These are phyloP conservation scores for Erythrobasidium hasegawianum DNA, from an alignment of 1,284 basidiomycete genomes.

Conservation along the genomic window DNA sequence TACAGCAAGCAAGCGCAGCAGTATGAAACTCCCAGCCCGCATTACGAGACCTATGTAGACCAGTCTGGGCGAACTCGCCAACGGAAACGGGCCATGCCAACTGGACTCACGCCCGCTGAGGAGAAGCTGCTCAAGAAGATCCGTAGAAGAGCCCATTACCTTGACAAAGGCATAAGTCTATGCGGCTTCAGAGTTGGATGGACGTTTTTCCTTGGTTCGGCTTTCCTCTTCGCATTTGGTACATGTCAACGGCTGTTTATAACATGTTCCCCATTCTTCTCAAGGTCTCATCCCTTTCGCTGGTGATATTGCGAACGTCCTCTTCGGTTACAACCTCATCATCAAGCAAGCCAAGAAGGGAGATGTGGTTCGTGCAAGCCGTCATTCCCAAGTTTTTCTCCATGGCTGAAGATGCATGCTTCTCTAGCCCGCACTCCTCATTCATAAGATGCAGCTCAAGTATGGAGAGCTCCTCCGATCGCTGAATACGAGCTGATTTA, in stretches of 20 bases:
- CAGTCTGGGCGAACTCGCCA: constrained; percentile 48
- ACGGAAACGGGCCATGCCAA: constrained; percentile 50
- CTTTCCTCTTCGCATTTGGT: too few relatives aligned
- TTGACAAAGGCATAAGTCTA: constrained; percentile 72
- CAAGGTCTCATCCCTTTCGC: constrained; percentile 36
- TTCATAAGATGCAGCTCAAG: constrained; percentile 30
- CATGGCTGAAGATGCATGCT: too few relatives aligned
- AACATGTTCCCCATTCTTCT: too few relatives aligned
- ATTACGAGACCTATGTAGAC: constrained; percentile 16
- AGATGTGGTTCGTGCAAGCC: constrained; percentile 20
- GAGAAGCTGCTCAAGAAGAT: constrained; percentile 35
- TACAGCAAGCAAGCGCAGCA: constrained; percentile 8
- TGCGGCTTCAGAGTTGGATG: constrained; percentile 84
- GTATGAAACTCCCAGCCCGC: constrained; percentile 18
- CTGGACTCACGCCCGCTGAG: constrained; percentile 19
- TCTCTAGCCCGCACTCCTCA: constrained; percentile 17
- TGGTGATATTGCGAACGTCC: constrained; percentile 40
- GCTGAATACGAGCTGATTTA: too few relatives aligned
- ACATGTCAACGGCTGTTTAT: too few relatives aligned
- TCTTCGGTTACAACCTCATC: constrained; percentile 42
- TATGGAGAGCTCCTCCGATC: too few relatives aligned
- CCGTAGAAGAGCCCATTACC: constrained; percentile 69
- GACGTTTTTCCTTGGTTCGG: constrained; percentile 47
- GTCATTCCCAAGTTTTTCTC: too few relatives aligned
- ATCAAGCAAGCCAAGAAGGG: constrained; percentile 33